Evolutionary conservation across 202 grass and related monocot species (phyloP).

Genomic region (Sporobolus alterniflorus): DNA sequence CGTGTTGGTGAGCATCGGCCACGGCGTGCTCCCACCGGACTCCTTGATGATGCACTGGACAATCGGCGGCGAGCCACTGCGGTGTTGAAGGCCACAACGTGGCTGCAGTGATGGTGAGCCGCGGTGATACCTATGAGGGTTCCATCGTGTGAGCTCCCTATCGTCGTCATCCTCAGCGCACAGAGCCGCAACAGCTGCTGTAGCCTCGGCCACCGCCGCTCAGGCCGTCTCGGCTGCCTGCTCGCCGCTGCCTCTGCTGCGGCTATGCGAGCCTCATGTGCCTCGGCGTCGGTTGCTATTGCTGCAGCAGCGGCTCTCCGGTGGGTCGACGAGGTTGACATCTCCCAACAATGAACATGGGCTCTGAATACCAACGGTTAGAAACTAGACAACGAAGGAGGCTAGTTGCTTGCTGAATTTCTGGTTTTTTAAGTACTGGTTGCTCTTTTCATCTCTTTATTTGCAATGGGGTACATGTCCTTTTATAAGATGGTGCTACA

Average conservation of each 20-base stretch:
- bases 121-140: conserved; percentile 1
- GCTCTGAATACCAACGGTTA: no score
- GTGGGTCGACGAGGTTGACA: no score
- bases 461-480: no score
- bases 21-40: neutral
- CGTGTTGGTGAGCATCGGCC: neutral
- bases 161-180: neutral
- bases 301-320: no score
- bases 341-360: no score
- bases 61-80: no score
- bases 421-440: no score
- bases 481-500: no score
- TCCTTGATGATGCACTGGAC: neutral
- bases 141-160: neutral
- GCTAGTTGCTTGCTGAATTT: no score
- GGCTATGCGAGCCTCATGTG: neutral
- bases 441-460: no score
- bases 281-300: neutral
- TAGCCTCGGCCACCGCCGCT: neutral
- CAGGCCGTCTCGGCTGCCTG: no score
- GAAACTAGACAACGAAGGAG: no score
- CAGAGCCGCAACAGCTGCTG: neutral
- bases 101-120: conserved; percentile 4
- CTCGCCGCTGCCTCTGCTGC: neutral
- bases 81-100: neutral